phyloP scores from a whole-genome alignment of 768 basidiomycete genomes.

The Lactarius trivialis region DNA sequence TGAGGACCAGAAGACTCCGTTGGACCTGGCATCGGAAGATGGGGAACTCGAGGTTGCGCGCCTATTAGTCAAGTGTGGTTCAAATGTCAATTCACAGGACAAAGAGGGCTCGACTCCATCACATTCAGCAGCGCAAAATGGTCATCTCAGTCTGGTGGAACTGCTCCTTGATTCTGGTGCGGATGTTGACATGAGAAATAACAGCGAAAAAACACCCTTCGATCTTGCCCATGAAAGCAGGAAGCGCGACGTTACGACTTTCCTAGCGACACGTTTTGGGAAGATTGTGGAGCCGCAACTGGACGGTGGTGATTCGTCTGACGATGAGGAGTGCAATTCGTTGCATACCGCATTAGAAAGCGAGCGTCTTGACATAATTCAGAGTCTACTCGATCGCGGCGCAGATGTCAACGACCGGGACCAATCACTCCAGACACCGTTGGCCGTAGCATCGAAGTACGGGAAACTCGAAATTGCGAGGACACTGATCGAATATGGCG shows the following conservation, averaged over 20 bases:
- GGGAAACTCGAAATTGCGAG: not conserved
- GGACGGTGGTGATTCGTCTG: too few species aligned
- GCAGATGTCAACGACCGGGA: not conserved
- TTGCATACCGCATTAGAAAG: not conserved
- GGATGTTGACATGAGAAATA: not conserved
- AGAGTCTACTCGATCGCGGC: not conserved
- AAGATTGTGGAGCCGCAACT: not conserved
- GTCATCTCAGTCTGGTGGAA: not conserved
- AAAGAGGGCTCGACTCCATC: not conserved
- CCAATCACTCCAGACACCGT: not conserved
- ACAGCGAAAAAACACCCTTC: not conserved
- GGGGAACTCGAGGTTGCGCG: not conserved
- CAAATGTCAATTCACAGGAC: not conserved
- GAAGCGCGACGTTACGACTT: not conserved
- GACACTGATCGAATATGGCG: not conserved
- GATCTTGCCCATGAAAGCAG: not conserved
- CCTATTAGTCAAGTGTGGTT: not conserved
- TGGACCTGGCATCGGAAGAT: not conserved
- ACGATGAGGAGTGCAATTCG: not conserved
- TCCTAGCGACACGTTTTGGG: not conserved
- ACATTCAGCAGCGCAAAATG: not conserved
- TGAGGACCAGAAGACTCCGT: not conserved
- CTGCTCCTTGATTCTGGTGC: conserved; percentile 1
- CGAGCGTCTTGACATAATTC: not conserved
- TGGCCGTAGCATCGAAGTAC: not conserved